Conservation (phyloP, 768 basidiomycete species). For the Xerocomellus intermedius region DNA sequence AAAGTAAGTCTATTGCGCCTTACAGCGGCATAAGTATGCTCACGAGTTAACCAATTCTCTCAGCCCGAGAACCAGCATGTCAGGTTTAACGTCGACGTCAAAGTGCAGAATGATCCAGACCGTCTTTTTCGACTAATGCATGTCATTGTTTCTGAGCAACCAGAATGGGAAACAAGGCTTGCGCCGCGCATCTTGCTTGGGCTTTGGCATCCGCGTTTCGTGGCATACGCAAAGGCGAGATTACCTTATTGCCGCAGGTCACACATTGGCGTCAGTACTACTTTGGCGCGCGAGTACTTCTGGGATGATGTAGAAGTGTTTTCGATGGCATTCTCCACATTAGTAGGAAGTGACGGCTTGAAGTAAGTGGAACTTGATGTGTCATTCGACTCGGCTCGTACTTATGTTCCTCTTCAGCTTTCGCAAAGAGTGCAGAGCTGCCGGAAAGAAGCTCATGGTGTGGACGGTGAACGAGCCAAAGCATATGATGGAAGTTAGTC, state of each 20-base stretch:
- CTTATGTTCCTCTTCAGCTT: constrained; percentile 50
- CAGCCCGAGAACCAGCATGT: constrained; percentile 75
- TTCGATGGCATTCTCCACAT: constrained; percentile 72
- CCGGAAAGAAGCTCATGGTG: constrained; percentile 84
- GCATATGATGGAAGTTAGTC: constrained; percentile 84
- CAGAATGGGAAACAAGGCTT: constrained; percentile 69
- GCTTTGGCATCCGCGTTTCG: constrained; percentile 90
- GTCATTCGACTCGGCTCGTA: constrained; percentile 1
- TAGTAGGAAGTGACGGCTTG: constrained; percentile 73
- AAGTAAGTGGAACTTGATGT: constrained; percentile 40
- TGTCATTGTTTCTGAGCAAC: constrained; percentile 57
- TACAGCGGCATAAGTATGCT: constrained; percentile 11
- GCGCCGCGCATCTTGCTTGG: constrained; percentile 81
- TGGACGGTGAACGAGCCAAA: constrained; percentile 95
- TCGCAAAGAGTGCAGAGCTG: constrained; percentile 69
- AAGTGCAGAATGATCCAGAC: constrained; percentile 87
- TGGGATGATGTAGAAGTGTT: constrained; percentile 87
- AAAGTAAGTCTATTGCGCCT: constrained; percentile 41
- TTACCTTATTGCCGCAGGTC: constrained; percentile 84
- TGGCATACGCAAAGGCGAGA: constrained; percentile 67
- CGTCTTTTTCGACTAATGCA: constrained; percentile 83
- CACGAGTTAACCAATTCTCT: background rate
- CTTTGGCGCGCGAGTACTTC: constrained; percentile 80
- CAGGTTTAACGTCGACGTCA: constrained; percentile 89
- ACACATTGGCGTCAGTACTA: constrained; percentile 75